Evolutionary conservation across 2,329 filamentous ascomycete genomes (phyloP), one percentile per base, ranked within the genome.

Genomic region (Exserohilum rostratum): DNA sequence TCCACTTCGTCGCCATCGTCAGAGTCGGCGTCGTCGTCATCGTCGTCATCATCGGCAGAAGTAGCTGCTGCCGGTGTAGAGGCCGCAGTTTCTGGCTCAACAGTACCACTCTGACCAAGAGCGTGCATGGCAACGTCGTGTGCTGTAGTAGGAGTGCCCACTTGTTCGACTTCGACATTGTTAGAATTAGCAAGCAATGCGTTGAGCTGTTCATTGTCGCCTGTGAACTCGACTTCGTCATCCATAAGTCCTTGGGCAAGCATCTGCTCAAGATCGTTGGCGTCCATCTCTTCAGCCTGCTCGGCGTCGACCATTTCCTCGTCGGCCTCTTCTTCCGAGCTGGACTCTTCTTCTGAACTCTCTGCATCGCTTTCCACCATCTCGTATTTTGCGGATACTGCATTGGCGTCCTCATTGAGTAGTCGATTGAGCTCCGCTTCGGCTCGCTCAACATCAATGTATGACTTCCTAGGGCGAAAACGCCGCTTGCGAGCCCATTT

Each of bases 371-470:
- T 68, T 50, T 76, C 73, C 13, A 76, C 78, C 66, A 89, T 80
- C 67, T 91, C 87, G 65, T 85, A 89, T 46, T 69, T 68, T 30
- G 68, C 65, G 6, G 79, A 81, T 12, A 87, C 85, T 18, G 83
- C 83, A 2, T 81, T 61, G 4, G 87, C 84, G 65, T 96, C 92
- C 35, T 87, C 85, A 39, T 83, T 82, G 3, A 96, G 80, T 30
- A 96, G 78, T 39, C 88, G 83, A 60, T 91, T 86, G 30, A 96
- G 90, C 63, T 90, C 85, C 51, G 87, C 85, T 69, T 96, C 91
- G 45, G 93, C 91, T 63, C 91, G 88, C 70, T 93, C 89, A 58
- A 95, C 93, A 61, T 93, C 90, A 55, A 91, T 88, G 53, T 92
- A 87, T 56, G 88, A 91, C 48, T 93, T 85, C 3, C 91, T 87